Base-by-base conservation (phyloP, 352 stramenopile genomes). In the Phytophthora crassamura region DNA sequence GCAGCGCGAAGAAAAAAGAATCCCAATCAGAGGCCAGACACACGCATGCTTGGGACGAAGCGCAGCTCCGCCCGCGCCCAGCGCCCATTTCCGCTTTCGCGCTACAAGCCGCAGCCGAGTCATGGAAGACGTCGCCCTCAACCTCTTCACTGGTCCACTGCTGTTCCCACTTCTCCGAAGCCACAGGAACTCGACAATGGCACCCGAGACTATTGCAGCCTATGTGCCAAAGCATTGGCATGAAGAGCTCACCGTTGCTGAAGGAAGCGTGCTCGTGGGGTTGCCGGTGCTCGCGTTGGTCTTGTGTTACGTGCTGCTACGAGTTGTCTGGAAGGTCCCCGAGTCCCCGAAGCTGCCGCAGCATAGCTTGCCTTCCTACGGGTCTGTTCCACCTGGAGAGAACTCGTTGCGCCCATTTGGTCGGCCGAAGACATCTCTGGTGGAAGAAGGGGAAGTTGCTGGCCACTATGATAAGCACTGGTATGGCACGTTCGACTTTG, bases 391-490 rank as follows among this genome's bases (percentile, higher is more conserved):
- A 18, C 36, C 36, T 45, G 65, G 60, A 52, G 75, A 88, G 16
- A 74, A 56, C 20, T 70, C 60, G 14, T 36, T 80, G 22, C 75
- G 74, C 52, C 55, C 54, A 18, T 63, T 89, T 55, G 48, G 67
- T 4, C 59, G 58, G 20, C 59, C 62, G 34, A 88, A 82, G 70
- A 72, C 78, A 25, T 90, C 82, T 20, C 63, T 89, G 14, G 74
- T 90, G 2, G 79, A 90, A 25, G 80, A 86, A 36, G 81, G 81
- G 25, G 81, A 90, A 54, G 81, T 90, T 7, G 81, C 81, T 22
- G 81, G 81, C 22, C 70, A 88, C 51, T 90, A 90, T 38, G 69
- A 84, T 25, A 55, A 68, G 16, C 64, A 74, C 51, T 89, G 80
- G 80, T 59, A 74, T 39, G 54, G 71, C 36, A 86, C 80, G 16